Percentiles rank a stretch among this genome's conserved stretches.
These are phyloP conservation scores for Rhodomyrtus tomentosa DNA, from an alignment of 345 rosid genomes.

Conservation along the genomic window DNA sequence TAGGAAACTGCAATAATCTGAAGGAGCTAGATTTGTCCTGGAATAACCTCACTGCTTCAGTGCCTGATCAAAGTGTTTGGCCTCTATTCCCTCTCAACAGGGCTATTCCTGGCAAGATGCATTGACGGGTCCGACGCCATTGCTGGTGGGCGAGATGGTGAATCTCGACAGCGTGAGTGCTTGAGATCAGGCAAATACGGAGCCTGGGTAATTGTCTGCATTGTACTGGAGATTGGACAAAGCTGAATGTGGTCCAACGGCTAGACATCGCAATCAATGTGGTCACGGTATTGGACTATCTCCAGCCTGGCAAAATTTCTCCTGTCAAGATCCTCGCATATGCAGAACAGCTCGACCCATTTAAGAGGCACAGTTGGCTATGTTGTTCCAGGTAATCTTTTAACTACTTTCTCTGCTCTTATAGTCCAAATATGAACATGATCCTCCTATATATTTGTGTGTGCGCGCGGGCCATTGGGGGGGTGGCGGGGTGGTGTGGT, in stretches of 20 bases:
- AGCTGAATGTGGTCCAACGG: not conserved
- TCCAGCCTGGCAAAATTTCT: constrained; percentile 9
- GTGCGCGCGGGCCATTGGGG: too few species aligned
- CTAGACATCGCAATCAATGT: constrained; percentile 4
- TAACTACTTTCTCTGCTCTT: not conserved
- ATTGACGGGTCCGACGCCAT: not conserved
- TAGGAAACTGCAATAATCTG: not conserved
- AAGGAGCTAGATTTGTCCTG: not conserved
- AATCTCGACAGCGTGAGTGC: constrained; percentile 10
- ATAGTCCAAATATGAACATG: not conserved
- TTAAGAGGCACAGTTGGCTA: constrained; percentile 12
- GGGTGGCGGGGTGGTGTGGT: too few species aligned
- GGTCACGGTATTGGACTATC: constrained; percentile 6
- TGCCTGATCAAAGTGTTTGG: not conserved
- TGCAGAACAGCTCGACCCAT: not conserved
- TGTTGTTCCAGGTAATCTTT: constrained; percentile 10
- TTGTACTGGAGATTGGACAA: not conserved
- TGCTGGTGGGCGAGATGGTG: not conserved
- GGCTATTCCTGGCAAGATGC: not conserved
- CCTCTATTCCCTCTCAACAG: not conserved
- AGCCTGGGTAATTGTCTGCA: constrained; percentile 9
- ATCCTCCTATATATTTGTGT: too few species aligned
- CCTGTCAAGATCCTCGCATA: not conserved
- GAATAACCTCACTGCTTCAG: not conserved
- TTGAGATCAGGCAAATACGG: constrained; percentile 7